These are phyloP conservation scores for Backusella luteola DNA, from an alignment of 192 early-diverging fungal genomes.

Conservation along the genomic window DNA sequence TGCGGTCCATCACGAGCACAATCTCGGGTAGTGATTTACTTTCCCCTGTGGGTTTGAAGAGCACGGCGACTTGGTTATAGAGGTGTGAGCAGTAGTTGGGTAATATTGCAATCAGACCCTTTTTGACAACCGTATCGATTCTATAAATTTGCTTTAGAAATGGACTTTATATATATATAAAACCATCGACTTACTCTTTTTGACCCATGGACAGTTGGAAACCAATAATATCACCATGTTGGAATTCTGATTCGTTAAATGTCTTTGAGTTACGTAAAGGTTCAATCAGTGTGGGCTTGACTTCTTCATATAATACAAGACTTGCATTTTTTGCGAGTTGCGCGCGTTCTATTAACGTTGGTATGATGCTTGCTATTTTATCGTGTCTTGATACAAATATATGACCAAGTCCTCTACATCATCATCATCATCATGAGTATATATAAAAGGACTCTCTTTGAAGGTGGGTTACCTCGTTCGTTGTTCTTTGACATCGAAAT, in stretches of 20 bases:
- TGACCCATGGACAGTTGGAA: constrained; percentile 1
- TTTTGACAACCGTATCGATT: neutral
- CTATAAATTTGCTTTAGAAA: constrained; percentile 6
- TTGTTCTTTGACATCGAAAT: constrained; percentile 65
- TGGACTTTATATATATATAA: too few relatives aligned
- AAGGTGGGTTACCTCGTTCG: constrained; percentile 48
- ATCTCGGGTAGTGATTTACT: constrained; percentile 25
- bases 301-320: constrained; percentile 12
- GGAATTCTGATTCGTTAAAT: constrained; percentile 8
- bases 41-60: neutral
- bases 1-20: constrained; percentile 50
- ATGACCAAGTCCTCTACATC: constrained; percentile 4
- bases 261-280: neutral
- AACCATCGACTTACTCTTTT: constrained; percentile 2
- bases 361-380: neutral
- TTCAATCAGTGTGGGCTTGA: constrained; percentile 1
- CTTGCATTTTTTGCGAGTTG: neutral
- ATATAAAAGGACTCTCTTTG: neutral
- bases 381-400: neutral
- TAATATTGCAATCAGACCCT: neutral
- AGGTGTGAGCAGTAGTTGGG: neutral
- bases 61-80: neutral
- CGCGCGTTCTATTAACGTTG: neutral
- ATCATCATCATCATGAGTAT: neutral
- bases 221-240: constrained; percentile 19